phyloP scores from a whole-genome alignment of 352 stramenopile genomes.

The Phytophthora sojae region DNA sequence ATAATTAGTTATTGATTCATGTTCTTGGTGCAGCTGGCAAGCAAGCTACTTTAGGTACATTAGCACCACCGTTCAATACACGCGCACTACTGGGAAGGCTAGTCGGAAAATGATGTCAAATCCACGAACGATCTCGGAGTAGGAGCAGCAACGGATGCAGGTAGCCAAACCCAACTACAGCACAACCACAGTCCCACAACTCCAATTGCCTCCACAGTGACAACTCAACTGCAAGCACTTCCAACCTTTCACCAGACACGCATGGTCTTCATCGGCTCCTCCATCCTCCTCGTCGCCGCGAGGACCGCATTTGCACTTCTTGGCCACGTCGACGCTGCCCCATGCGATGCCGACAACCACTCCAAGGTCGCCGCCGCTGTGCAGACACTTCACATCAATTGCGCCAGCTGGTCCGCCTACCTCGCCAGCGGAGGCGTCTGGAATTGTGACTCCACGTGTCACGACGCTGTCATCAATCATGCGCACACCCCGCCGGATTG shows the following conservation, averaged over 20 bases:
- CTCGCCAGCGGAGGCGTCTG: constrained; percentile 22
- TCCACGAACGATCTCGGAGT: too few species aligned
- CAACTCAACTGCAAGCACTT: neutral
- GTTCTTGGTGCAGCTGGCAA: too few species aligned
- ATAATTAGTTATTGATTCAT: too few species aligned
- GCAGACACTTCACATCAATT: constrained; percentile 11
- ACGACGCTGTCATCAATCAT: constrained; percentile 14
- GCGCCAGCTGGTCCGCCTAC: constrained; percentile 17
- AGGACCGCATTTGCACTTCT: neutral
- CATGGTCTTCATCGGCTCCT: neutral
- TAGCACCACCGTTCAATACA: too few species aligned
- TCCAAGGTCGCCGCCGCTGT: constrained; percentile 4
- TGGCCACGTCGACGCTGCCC: neutral
- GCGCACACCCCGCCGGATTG: constrained; percentile 17
- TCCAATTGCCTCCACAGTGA: neutral
- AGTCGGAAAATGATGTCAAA: too few species aligned
- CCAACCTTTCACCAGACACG: neutral
- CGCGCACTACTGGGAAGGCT: too few species aligned
- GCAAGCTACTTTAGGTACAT: too few species aligned
- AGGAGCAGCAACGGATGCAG: too few species aligned
- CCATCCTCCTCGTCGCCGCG: neutral
- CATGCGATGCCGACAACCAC: constrained; percentile 7
- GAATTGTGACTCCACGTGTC: constrained; percentile 20
- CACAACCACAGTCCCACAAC: neutral
- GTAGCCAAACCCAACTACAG: too few species aligned